Evolutionary conservation across 352 stramenopile species (phyloP).

Genomic region (Phytophthora hibernalis): DNA sequence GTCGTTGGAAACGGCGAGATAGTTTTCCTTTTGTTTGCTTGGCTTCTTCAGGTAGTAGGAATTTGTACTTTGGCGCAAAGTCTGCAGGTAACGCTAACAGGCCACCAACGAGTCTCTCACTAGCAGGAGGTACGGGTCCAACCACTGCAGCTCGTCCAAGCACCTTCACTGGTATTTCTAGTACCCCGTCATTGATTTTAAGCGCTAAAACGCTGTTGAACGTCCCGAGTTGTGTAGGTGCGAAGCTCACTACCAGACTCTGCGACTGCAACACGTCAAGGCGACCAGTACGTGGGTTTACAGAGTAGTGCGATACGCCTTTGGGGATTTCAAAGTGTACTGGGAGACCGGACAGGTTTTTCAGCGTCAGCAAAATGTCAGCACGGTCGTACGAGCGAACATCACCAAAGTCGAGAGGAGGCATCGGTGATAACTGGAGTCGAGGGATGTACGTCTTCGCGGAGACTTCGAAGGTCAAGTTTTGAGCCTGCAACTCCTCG

Average conservation of each 20-base stretch:
- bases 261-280: slow-evolving; percentile 90
- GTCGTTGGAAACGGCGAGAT: slow-evolving; percentile 55
- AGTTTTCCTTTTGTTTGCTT: slow-evolving; percentile 66
- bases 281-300: slow-evolving; percentile 63
- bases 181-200: slow-evolving; percentile 53
- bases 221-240: slow-evolving; percentile 84
- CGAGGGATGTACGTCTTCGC: slow-evolving; percentile 65
- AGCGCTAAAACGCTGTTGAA: slow-evolving; percentile 64
- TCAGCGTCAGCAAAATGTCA: slow-evolving; percentile 88
- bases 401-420: slow-evolving; percentile 84
- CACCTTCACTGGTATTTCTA: slow-evolving; percentile 68
- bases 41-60: slow-evolving; percentile 81
- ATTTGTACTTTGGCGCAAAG: slow-evolving; percentile 92
- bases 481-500: slow-evolving; percentile 68
- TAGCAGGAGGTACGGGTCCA: slow-evolving; percentile 42
- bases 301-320: slow-evolving; percentile 75
- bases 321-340: slow-evolving; percentile 70
- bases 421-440: slow-evolving; percentile 49
- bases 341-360: slow-evolving; percentile 78
- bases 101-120: slow-evolving; percentile 55
- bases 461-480: slow-evolving; percentile 79
- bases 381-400: slow-evolving; percentile 76
- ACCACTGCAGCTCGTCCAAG: slow-evolving; percentile 67
- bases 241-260: slow-evolving; percentile 91
- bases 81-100: slow-evolving; percentile 77